phyloP scores from a whole-genome alignment of 2,329 filamentous ascomycete species.

The Apiospora pterosperma region DNA sequence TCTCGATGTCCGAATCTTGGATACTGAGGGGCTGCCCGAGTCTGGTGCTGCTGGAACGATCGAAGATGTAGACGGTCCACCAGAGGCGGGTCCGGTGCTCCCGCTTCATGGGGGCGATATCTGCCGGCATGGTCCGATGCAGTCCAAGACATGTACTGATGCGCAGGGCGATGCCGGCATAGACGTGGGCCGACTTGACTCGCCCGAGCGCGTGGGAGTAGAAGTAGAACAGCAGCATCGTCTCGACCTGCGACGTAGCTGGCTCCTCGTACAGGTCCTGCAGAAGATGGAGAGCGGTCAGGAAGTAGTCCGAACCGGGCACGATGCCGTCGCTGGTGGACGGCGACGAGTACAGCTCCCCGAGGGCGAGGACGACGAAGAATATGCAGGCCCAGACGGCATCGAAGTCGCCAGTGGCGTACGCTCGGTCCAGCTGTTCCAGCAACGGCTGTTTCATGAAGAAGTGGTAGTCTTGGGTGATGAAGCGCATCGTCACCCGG shows the following conservation, averaged over 20 bases:
- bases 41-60: no score
- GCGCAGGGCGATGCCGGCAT: slow-evolving; percentile 34
- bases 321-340: slow-evolving; percentile 21
- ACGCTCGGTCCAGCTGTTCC: no score
- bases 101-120: no score
- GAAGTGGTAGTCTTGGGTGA: no score
- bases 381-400: slow-evolving; percentile 10
- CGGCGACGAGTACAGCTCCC: slow-evolving; percentile 15
- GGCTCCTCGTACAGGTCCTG: slow-evolving; percentile 33
- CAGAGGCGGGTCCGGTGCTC: no score
- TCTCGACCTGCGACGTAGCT: slow-evolving; percentile 33
- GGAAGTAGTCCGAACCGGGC: slow-evolving; percentile 33
- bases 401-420: no score
- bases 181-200: slow-evolving; percentile 33
- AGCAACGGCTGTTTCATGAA: no score
- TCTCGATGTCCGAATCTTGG: no score
- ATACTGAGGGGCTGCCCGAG: no score
- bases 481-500: no score
- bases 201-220: slow-evolving; percentile 36
- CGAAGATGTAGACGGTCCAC: no score
- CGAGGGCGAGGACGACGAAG: slow-evolving; percentile 15
- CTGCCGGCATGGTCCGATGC: slow-evolving; percentile 36
- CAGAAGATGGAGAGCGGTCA: slow-evolving; percentile 29
- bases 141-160: slow-evolving; percentile 32
- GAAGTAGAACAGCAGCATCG: slow-evolving; percentile 33